phyloP scores from a whole-genome alignment of 495 filamentous ascomycete genomes.

The Xylaria scruposa region DNA sequence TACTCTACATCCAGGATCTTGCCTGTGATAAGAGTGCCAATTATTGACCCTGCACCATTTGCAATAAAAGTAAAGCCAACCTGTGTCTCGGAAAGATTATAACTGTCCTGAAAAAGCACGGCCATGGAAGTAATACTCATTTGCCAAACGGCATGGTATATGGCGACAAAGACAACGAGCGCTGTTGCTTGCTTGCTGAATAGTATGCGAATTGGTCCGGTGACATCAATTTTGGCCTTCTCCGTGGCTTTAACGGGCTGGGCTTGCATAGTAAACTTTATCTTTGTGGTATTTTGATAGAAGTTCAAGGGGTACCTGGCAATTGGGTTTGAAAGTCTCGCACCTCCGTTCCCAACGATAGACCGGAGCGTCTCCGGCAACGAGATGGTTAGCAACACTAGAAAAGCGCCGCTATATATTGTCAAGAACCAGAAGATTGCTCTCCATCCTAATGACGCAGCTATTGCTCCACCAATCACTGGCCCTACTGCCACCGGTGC shows the following conservation, averaged over 20 bases:
- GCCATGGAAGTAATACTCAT: slow-evolving; percentile 64
- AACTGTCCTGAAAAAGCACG: slow-evolving; percentile 52
- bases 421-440: slow-evolving; percentile 65
- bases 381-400: slow-evolving; percentile 48
- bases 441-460: slow-evolving; percentile 60
- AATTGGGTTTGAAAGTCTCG: slow-evolving; percentile 37
- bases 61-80: slow-evolving; percentile 60
- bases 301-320: slow-evolving; percentile 44
- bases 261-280: slow-evolving; percentile 30
- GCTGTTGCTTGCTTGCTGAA: slow-evolving; percentile 50
- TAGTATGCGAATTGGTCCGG: slow-evolving; percentile 55
- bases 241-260: slow-evolving; percentile 28
- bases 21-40: slow-evolving; percentile 56
- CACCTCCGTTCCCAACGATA: slow-evolving; percentile 59
- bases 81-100: slow-evolving; percentile 53
- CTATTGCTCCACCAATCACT: slow-evolving; percentile 61
- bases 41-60: slow-evolving; percentile 58
- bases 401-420: slow-evolving; percentile 54
- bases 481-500: slow-evolving; percentile 59
- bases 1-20: slow-evolving; percentile 53
- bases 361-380: slow-evolving; percentile 64
- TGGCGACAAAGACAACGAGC: slow-evolving; percentile 57
- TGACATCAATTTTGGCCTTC: slow-evolving; percentile 46
- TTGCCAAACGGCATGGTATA: slow-evolving; percentile 63
- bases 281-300: slow-evolving; percentile 43